These are phyloP conservation scores for Monoraphidium neglectum DNA, from an alignment of 139 green algal species.

Conservation along the genomic window DNA sequence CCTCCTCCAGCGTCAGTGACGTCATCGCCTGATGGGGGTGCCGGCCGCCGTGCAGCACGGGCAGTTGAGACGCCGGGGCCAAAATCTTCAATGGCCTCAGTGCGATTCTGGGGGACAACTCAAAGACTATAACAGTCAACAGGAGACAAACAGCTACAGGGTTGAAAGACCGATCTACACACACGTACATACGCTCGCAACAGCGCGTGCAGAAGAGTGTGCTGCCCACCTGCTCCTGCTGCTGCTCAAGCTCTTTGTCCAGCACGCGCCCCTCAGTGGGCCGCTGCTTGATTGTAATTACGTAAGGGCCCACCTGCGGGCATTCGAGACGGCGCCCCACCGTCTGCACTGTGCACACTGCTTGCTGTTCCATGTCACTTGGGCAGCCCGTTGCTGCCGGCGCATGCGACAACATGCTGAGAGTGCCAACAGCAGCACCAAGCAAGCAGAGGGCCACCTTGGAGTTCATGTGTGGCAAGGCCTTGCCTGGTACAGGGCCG, in stretches of 20 bases:
- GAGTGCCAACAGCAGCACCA: no score
- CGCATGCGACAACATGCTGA: no score
- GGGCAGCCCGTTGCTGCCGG: no score
- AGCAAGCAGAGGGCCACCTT: no score
- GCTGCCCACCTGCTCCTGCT: constrained; percentile 23
- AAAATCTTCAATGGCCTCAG: neutral
- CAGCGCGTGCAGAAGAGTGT: no score
- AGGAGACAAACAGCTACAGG: neutral
- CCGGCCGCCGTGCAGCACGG: neutral
- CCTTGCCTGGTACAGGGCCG: constrained; percentile 16
- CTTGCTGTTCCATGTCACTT: no score
- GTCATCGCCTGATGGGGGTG: constrained; percentile 2
- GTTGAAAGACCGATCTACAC: neutral
- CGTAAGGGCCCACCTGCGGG: constrained; percentile 1
- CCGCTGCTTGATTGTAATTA: constrained; percentile 31
- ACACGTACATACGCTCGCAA: neutral
- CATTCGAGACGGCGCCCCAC: no score
- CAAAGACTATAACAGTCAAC: neutral
- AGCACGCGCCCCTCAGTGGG: constrained; percentile 17
- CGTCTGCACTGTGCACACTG: no score
- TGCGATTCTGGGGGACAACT: neutral
- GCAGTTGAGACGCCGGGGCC: neutral
- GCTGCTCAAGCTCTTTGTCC: constrained; percentile 21
- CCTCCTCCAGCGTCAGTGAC: neutral
- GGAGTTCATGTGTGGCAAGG: no score